A percentile compares a stretch with the other conserved stretches of the same genome.
These are phyloP conservation scores for Fusarium sp. DNA, from an alignment of 2,329 filamentous ascomycete genomes.

Conservation along the genomic window DNA sequence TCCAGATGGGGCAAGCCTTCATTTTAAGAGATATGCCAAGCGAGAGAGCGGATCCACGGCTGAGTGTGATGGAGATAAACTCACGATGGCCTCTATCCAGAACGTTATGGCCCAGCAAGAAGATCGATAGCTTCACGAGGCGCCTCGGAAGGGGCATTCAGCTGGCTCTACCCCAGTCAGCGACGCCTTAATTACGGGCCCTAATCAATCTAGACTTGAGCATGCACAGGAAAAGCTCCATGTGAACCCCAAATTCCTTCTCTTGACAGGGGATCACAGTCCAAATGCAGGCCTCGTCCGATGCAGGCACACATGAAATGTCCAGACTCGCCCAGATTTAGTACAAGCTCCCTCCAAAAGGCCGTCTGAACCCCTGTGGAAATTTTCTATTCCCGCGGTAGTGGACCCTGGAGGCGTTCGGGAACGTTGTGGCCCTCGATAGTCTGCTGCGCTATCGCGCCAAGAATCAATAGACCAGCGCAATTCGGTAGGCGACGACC, in stretches of 20 bases:
- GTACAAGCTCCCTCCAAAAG: neutral
- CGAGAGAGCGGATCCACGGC: neutral
- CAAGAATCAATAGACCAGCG: neutral
- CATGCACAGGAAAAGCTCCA: neutral
- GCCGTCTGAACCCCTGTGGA: neutral
- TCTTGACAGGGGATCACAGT: neutral
- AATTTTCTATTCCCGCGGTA: neutral
- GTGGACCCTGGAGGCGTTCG: conserved; percentile 1
- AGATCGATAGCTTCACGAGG: neutral
- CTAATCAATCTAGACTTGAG: neutral
- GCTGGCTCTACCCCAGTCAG: neutral
- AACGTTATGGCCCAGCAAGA: neutral
- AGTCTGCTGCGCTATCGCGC: neutral
- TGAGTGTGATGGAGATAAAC: neutral
- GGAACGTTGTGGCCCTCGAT: conserved; percentile 2
- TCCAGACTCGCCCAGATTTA: neutral
- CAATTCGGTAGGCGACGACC: neutral
- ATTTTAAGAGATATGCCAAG: neutral
- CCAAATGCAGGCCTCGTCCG: neutral
- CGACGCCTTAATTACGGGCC: neutral
- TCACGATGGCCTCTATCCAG: neutral
- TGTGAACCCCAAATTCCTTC: neutral
- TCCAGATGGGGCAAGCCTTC: neutral
- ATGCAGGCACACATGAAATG: neutral
- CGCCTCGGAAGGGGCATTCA: neutral